Evolutionary conservation across 2,329 filamentous ascomycete genomes (phyloP).

Genomic region (Hypoxylon sp.): DNA sequence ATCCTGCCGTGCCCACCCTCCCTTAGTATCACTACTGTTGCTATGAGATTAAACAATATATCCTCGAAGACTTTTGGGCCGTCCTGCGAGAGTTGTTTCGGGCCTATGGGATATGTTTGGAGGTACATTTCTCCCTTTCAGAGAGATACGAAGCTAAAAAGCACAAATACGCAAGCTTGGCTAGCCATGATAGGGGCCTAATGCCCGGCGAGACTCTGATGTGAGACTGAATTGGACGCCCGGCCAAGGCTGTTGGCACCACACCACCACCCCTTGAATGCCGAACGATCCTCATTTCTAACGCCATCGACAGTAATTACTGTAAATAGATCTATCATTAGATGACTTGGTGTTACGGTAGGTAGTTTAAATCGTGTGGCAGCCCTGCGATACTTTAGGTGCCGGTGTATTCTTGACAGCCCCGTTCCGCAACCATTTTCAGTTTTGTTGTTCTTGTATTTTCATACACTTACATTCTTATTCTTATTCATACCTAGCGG

Average conservation of each 20-base stretch:
- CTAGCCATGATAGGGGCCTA: slow-evolving; percentile 11
- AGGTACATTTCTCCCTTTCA: slow-evolving; percentile 25
- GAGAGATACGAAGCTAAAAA: slow-evolving; percentile 31
- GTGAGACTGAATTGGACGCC: slow-evolving; percentile 33
- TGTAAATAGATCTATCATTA: slow-evolving; percentile 28
- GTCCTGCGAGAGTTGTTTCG: slow-evolving; percentile 26
- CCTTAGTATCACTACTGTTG: slow-evolving; percentile 13
- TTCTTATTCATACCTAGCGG: slow-evolving; percentile 3
- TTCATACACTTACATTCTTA: slow-evolving; percentile 9
- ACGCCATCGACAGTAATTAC: slow-evolving; percentile 32
- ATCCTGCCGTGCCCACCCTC: neutral
- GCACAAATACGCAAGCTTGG: slow-evolving; percentile 28
- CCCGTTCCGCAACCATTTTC: slow-evolving; percentile 18
- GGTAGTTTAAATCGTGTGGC: slow-evolving; percentile 39
- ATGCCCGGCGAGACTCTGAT: slow-evolving; percentile 41
- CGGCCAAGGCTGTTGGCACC: slow-evolving; percentile 25
- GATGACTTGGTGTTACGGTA: slow-evolving; percentile 9
- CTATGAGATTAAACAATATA: slow-evolving; percentile 5
- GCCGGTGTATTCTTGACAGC: slow-evolving; percentile 25
- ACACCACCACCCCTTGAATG: slow-evolving; percentile 27
- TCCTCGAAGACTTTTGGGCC: slow-evolving; percentile 6
- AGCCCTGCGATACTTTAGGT: slow-evolving; percentile 32
- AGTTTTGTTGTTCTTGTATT: slow-evolving; percentile 7
- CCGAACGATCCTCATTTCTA: slow-evolving; percentile 16
- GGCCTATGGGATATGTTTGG: slow-evolving; percentile 25